A percentile compares a stretch with the other conserved stretches of the same genome.
These are phyloP conservation scores for Beauveria sp. DNA, from an alignment of 2,329 filamentous ascomycete species.

Conservation along the genomic window DNA sequence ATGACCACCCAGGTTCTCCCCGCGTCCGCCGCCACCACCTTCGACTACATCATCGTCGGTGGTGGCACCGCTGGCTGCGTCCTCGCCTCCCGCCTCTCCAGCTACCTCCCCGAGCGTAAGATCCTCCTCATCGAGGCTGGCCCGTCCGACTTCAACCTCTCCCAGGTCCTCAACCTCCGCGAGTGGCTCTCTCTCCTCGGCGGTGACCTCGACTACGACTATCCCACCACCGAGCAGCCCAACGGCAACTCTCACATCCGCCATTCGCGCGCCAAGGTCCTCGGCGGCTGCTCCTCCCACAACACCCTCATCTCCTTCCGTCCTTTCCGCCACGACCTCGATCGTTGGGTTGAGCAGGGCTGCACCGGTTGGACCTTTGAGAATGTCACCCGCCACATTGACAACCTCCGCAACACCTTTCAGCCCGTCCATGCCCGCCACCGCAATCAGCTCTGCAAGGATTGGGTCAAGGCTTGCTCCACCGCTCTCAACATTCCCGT, in stretches of 20 bases:
- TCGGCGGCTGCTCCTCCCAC: conserved; percentile 88
- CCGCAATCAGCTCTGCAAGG: conserved; percentile 83
- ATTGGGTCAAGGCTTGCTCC: conserved; percentile 80
- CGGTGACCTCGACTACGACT: conserved; percentile 86
- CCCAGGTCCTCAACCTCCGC: conserved; percentile 77
- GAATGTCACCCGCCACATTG: conserved; percentile 71
- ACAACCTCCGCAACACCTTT: conserved; percentile 82
- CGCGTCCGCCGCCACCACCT: conserved; percentile 55
- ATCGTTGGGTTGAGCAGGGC: conserved; percentile 74
- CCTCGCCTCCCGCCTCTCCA: conserved; percentile 68
- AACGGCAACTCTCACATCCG: conserved; percentile 88
- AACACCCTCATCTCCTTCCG: conserved; percentile 92
- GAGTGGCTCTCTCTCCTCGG: conserved; percentile 82
- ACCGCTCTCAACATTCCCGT: conserved; percentile 72
- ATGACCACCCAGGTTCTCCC: conserved; percentile 65
- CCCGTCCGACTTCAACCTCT: conserved; percentile 81
- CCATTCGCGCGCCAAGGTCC: conserved; percentile 85
- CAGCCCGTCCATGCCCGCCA: conserved; percentile 81
- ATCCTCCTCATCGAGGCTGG: conserved; percentile 82
- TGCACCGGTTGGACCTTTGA: conserved; percentile 83
- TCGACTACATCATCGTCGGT: conserved; percentile 79
- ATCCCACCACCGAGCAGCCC: conserved; percentile 81
- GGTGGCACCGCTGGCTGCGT: conserved; percentile 84
- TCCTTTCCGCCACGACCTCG: conserved; percentile 80
- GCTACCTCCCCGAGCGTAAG: conserved; percentile 76